Conservation (phyloP, 2,329 filamentous ascomycete species). For the Pezicula neosporulosa region DNA sequence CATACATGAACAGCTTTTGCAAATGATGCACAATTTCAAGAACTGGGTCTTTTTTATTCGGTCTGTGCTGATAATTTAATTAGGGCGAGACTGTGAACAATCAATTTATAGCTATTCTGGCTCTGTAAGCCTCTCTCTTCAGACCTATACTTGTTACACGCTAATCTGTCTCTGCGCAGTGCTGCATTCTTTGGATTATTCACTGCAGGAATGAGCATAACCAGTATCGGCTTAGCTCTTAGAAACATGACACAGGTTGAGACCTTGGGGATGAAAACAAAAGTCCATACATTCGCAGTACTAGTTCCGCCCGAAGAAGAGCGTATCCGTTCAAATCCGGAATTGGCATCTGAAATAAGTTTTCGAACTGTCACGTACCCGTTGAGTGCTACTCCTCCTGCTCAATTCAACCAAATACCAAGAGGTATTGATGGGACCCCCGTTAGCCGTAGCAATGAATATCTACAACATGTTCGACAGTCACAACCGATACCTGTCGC, state of each 20-base stretch:
- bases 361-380: constrained; percentile 59
- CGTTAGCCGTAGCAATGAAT: not conserved
- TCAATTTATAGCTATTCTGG: constrained; percentile 64
- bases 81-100: constrained; percentile 40
- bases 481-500: constrained; percentile 1
- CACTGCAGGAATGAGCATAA: constrained; percentile 70
- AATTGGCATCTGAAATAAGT: constrained; percentile 36
- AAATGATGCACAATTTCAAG: not conserved
- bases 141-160: not conserved
- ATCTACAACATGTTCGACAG: constrained; percentile 2
- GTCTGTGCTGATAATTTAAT: constrained; percentile 14
- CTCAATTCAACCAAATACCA: not conserved
- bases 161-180: constrained; percentile 23
- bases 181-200: constrained; percentile 78
- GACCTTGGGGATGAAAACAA: constrained; percentile 57
- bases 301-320: constrained; percentile 45
- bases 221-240: constrained; percentile 65
- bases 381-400: constrained; percentile 29
- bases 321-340: constrained; percentile 19
- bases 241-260: constrained; percentile 85
- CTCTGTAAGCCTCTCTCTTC: constrained; percentile 40
- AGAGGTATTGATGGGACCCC: not conserved
- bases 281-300: constrained; percentile 72
- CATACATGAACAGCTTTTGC: too few species aligned
- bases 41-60: constrained; percentile 11